phyloP scores from a whole-genome alignment of 495 filamentous ascomycete species.

The Trichoderma parareesei region DNA sequence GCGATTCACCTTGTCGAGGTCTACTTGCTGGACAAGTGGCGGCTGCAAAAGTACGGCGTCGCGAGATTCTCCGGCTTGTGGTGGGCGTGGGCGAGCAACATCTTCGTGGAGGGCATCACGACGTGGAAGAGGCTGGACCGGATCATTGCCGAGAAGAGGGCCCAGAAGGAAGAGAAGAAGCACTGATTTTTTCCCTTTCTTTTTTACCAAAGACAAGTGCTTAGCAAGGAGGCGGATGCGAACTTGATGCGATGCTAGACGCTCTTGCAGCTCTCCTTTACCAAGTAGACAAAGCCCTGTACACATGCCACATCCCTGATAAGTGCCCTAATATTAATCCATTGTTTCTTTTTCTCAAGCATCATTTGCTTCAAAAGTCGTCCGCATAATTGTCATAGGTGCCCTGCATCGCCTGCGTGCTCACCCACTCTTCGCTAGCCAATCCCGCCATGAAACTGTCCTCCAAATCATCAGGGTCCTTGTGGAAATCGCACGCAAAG shows the following conservation, averaged over 20 bases:
- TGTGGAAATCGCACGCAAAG: constrained; percentile 86
- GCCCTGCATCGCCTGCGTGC: constrained; percentile 59
- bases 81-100: constrained; percentile 30
- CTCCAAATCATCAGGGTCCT: constrained; percentile 57
- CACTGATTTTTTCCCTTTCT: not conserved
- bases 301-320: no score
- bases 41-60: constrained; percentile 26
- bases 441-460: constrained; percentile 54
- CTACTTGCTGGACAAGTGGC: constrained; percentile 26
- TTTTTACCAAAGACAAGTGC: not conserved
- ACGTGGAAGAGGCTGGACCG: constrained; percentile 33
- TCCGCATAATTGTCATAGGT: constrained; percentile 40
- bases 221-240: no score
- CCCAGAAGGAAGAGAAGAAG: constrained; percentile 21
- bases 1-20: constrained; percentile 31
- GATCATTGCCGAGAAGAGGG: constrained; percentile 22
- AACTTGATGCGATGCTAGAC: not conserved
- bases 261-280: not conserved
- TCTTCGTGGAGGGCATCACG: constrained; percentile 33
- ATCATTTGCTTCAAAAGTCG: not conserved
- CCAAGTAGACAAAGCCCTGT: not conserved
- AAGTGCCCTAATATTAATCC: no score
- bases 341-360: not conserved
- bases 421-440: constrained; percentile 64
- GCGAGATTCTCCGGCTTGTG: constrained; percentile 23